A percentile compares a stretch with the other conserved stretches of the same genome.
Conservation (phyloP, 75 land plant species). For the Picea sitchensis region DNA sequence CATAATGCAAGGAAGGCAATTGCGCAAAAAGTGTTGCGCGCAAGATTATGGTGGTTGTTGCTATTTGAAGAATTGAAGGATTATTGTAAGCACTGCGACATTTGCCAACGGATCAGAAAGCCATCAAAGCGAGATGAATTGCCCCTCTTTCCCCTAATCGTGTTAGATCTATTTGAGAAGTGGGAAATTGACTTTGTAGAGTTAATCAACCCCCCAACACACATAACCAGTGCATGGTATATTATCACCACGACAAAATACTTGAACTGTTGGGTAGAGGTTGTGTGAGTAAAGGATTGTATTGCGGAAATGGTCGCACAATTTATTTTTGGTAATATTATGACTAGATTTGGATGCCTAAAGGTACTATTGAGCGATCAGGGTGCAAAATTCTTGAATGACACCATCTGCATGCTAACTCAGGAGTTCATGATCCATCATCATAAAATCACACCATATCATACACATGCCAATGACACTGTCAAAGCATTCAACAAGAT, state of each 20-base stretch:
- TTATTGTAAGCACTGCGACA: no score
- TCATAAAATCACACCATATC: neutral
- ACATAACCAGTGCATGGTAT: no score
- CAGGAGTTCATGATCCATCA: neutral
- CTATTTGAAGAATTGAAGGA: no score
- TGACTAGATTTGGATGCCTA: neutral
- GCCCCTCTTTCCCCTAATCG: no score
- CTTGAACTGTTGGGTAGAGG: neutral
- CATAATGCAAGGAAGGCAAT: no score
- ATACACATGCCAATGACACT: neutral
- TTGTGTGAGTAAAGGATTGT: neutral
- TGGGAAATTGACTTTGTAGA: no score
- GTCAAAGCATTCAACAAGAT: neutral
- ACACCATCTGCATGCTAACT: neutral
- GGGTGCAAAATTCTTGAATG: neutral
- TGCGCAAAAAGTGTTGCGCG: no score
- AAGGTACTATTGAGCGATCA: neutral
- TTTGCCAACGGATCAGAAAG: no score
- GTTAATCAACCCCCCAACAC: no score
- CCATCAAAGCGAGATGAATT: no score
- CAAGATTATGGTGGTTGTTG: no score
- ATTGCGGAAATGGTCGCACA: neutral
- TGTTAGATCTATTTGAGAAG: no score
- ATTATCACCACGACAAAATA: neutral
- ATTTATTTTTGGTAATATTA: neutral